Evolutionary conservation across 1,284 basidiomycete species (phyloP).

Genomic region (Taiwanofungus camphoratus): DNA sequence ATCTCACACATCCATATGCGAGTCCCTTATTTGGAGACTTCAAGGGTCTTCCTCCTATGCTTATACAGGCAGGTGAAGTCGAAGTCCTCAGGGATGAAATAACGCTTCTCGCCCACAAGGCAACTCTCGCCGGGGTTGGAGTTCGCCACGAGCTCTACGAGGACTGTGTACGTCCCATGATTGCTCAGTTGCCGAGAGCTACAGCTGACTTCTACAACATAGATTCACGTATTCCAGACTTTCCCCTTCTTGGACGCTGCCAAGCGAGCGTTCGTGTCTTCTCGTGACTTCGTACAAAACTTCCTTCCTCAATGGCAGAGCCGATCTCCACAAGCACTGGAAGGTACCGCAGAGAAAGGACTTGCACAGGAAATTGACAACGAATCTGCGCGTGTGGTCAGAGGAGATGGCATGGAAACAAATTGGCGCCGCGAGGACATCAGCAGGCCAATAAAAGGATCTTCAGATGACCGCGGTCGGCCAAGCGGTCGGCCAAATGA

Average conservation of each 20-base stretch:
- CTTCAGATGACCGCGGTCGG: slow-evolving; percentile 1
- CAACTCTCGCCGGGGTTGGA: slow-evolving; percentile 79
- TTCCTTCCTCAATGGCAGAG: slow-evolving; percentile 47
- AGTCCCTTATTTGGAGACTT: slow-evolving; percentile 95
- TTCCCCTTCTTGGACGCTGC: slow-evolving; percentile 79
- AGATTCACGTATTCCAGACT: slow-evolving; percentile 90
- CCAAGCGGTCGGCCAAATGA: background rate
- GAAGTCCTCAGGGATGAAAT: slow-evolving; percentile 94
- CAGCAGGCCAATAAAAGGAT: background rate
- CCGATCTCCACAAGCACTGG: slow-evolving; percentile 44
- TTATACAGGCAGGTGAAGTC: slow-evolving; percentile 92
- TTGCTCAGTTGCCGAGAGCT: background rate
- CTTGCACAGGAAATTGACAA: slow-evolving; percentile 65
- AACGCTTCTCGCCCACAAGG: slow-evolving; percentile 92
- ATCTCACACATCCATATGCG: slow-evolving; percentile 94
- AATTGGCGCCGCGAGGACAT: slow-evolving; percentile 26
- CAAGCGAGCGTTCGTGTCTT: slow-evolving; percentile 69
- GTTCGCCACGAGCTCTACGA: slow-evolving; percentile 92
- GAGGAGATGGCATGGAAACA: slow-evolving; percentile 58
- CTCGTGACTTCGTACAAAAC: slow-evolving; percentile 68
- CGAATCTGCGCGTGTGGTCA: slow-evolving; percentile 54
- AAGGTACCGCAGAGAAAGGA: slow-evolving; percentile 46
- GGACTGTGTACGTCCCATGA: slow-evolving; percentile 68
- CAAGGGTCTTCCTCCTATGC: slow-evolving; percentile 79
- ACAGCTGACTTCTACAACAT: slow-evolving; percentile 1